Evolutionary conservation across 2,329 filamentous ascomycete genomes (phyloP).

Genomic region (Colletotrichum paranaense): DNA sequence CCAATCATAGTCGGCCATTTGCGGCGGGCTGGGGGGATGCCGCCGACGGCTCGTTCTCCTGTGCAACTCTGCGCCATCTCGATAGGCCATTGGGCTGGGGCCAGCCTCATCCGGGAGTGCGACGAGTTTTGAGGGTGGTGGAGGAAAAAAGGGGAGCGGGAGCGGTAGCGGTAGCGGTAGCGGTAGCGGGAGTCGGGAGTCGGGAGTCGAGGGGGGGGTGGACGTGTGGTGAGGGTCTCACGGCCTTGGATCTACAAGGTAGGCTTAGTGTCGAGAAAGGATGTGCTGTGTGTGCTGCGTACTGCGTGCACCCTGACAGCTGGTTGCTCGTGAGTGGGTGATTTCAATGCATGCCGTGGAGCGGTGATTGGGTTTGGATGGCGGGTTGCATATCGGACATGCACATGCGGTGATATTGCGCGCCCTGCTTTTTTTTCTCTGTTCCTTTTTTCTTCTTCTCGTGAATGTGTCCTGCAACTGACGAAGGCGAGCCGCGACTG

Average conservation of each 20-base stretch:
- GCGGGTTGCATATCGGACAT: conserved; percentile 31
- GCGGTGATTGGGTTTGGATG: conserved; percentile 35
- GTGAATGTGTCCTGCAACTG: conserved; percentile 3
- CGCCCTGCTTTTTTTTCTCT: conserved; percentile 25
- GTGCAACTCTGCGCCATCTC: conserved; percentile 36
- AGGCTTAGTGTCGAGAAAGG: conserved; percentile 16
- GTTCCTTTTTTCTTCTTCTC: too few relatives aligned
- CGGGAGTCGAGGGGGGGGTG: conserved; percentile 1
- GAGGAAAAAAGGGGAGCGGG: not conserved
- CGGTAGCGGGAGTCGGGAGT: not conserved
- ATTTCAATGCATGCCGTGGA: conserved; percentile 28
- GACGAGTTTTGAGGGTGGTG: not conserved
- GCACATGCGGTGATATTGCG: conserved; percentile 32
- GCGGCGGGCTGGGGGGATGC: conserved; percentile 37
- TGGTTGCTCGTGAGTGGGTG: conserved; percentile 35
- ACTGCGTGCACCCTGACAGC: conserved; percentile 26
- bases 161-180: not conserved
- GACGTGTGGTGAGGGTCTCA: conserved; percentile 1
- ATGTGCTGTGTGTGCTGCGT: not conserved
- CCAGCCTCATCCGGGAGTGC: conserved; percentile 33
- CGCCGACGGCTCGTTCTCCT: conserved; percentile 32
- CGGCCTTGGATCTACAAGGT: not conserved
- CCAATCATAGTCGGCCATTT: conserved; percentile 46
- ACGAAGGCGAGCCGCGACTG: conserved; percentile 1
- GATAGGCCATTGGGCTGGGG: conserved; percentile 36